Evolutionary conservation across 345 rosid genomes (phyloP).

Genomic region (Durio zibethinus): DNA sequence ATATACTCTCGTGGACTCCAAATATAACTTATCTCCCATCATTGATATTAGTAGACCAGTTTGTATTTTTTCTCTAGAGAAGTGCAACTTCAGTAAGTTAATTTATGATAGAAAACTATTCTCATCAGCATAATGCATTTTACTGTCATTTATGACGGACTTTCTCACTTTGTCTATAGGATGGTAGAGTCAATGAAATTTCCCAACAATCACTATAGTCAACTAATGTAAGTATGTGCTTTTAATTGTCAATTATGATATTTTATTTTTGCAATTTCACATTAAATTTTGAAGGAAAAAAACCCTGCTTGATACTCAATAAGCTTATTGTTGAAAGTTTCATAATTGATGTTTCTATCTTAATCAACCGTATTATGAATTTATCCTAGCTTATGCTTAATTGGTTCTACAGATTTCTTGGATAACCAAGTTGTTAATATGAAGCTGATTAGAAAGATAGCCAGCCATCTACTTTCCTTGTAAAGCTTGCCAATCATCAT

Average conservation of each 20-base stretch:
- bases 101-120: neutral
- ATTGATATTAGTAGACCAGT: too few relatives aligned
- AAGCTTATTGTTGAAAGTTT: neutral
- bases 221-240: neutral
- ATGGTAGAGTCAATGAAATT: neutral
- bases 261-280: neutral
- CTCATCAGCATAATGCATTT: neutral
- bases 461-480: slow-evolving; percentile 6
- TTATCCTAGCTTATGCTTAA: neutral
- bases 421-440: neutral
- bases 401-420: neutral
- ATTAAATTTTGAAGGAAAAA: neutral
- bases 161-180: neutral
- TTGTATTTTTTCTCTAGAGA: neutral
- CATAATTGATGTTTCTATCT: neutral
- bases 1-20: too few relatives aligned
- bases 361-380: neutral
- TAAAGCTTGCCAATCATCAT: neutral
- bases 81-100: neutral
- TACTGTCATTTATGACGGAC: neutral
- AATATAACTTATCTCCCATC: too few relatives aligned
- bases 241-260: neutral
- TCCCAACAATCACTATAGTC: neutral
- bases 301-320: neutral
- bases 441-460: neutral